Conservation (phyloP, 225 moss, liverwort and hornwort species). For the Thuidium tamariscinum region DNA sequence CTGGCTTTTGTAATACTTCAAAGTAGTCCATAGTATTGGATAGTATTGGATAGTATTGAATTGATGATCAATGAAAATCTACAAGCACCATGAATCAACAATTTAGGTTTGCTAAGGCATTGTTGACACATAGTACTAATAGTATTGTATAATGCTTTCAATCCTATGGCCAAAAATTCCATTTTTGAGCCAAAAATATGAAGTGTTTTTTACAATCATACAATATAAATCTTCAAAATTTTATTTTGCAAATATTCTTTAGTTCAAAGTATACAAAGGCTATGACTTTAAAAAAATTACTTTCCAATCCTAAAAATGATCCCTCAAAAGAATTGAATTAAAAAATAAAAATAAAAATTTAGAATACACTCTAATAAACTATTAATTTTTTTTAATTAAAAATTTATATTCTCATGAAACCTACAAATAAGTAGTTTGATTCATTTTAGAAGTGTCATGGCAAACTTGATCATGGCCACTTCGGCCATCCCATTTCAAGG, state of each 20-base stretch:
- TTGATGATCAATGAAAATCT: too few relatives aligned
- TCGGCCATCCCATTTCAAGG: background rate
- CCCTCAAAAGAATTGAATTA: background rate
- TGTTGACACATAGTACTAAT: too few relatives aligned
- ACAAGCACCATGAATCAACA: too few relatives aligned
- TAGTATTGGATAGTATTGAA: too few relatives aligned
- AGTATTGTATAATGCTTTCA: too few relatives aligned
- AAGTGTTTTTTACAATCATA: too few relatives aligned
- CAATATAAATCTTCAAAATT: background rate
- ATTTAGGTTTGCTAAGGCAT: too few relatives aligned
- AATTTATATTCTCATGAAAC: background rate
- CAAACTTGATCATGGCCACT: background rate
- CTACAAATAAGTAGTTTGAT: background rate
- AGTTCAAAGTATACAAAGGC: background rate
- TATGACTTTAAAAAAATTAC: background rate
- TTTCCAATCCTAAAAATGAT: background rate
- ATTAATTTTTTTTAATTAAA: background rate
- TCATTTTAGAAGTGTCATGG: background rate
- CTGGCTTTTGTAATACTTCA: too few relatives aligned
- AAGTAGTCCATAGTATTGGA: too few relatives aligned
- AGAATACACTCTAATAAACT: accelerated
- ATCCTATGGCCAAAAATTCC: too few relatives aligned
- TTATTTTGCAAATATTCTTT: background rate
- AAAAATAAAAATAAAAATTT: background rate
- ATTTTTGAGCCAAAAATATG: too few relatives aligned